phyloP scores from a whole-genome alignment of 2,329 filamentous ascomycete genomes.

The Scedosporium apiospermum region DNA sequence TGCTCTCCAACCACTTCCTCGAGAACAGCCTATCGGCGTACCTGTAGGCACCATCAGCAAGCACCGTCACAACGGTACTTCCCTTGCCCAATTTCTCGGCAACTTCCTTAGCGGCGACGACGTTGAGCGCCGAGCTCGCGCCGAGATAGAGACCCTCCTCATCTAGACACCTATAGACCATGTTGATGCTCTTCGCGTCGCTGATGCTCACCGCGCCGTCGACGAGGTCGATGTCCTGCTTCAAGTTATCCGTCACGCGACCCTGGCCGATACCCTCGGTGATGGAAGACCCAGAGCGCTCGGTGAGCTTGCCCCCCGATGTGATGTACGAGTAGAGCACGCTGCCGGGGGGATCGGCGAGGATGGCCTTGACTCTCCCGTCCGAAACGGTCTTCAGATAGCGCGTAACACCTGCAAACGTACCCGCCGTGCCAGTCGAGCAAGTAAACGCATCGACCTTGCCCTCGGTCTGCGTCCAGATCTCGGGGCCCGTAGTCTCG shows the following conservation, averaged over 20 bases:
- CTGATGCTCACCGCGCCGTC: conserved; percentile 78
- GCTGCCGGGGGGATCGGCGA: conserved; percentile 89
- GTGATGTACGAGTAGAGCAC: conserved; percentile 88
- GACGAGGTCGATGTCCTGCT: conserved; percentile 71
- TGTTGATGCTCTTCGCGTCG: conserved; percentile 92
- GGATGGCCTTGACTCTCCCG: conserved; percentile 73
- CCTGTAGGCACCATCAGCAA: conserved; percentile 94
- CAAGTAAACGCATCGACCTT: conserved; percentile 91
- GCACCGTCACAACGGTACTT: conserved; percentile 83
- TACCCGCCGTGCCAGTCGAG: conserved; percentile 86
- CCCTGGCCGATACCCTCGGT: conserved; percentile 98
- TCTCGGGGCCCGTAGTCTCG: conserved; percentile 94
- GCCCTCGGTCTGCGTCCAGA: conserved; percentile 85
- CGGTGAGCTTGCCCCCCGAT: conserved; percentile 73
- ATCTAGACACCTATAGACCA: conserved; percentile 94
- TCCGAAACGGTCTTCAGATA: conserved; percentile 77
- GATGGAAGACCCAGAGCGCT: conserved; percentile 77
- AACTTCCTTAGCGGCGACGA: conserved; percentile 89
- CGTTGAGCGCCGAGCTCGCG: conserved; percentile 87
- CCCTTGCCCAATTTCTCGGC: conserved; percentile 83
- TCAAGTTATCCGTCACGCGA: conserved; percentile 88
- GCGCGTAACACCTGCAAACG: conserved; percentile 77
- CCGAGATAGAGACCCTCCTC: conserved; percentile 94
- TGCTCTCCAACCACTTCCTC: conserved; percentile 78
- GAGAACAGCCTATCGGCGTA: conserved; percentile 94